Base-by-base conservation (phyloP, 495 filamentous ascomycete genomes). In the Daldinia vernicosa region DNA sequence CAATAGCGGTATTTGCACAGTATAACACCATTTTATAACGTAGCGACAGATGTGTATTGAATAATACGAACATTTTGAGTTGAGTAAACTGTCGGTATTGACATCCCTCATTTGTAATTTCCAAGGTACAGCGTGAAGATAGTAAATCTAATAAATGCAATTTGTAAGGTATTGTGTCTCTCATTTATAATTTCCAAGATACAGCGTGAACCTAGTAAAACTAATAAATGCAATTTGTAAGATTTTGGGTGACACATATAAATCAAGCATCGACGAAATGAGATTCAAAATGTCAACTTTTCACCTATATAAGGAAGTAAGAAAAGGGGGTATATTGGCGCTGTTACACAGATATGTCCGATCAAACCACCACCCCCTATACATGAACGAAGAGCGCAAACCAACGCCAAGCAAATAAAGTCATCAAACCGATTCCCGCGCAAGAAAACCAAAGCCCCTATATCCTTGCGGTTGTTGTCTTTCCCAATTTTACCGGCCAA, bases 401-500 rank as follows among this genome's bases (percentile, higher is more conserved):
- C 5, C 24, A 66, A 62, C 68, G 32, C 57, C 68, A 62, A 32
- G 47, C 47, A 15, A 65, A 37, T 6, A 50, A 30, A 47, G 9
- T 7, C 43, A 45, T 9, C 12, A 22, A 22, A 22, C 43, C 17
- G 11, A 47, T 24, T 11, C 17, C 17, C 4, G 43, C 8, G 4
- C 17, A 19, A 19, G 7, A 64, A 50, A 60, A 64, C 39, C 37
- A 22, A 47, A 51, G 6, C 19, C n/a, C 56, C 39, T 27, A 66
- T 60, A 26, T 33, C 63, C 63, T 63, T 63, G 54, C 59, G 69
- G 60, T 50, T 27, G 24, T 67, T 22, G 3, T 47, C 60, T 63
- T 45, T 33, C 22, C 27, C 6, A 26, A 43, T 27, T 32, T 6
- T 19, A 43, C 32, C 14, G 17, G 15, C 37, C 57, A 39, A 30